A percentile compares a stretch with the other conserved stretches of the same genome.
Evolutionary conservation across 768 basidiomycete genomes (phyloP).

Genomic region (Pleurotus citrinopileatus): DNA sequence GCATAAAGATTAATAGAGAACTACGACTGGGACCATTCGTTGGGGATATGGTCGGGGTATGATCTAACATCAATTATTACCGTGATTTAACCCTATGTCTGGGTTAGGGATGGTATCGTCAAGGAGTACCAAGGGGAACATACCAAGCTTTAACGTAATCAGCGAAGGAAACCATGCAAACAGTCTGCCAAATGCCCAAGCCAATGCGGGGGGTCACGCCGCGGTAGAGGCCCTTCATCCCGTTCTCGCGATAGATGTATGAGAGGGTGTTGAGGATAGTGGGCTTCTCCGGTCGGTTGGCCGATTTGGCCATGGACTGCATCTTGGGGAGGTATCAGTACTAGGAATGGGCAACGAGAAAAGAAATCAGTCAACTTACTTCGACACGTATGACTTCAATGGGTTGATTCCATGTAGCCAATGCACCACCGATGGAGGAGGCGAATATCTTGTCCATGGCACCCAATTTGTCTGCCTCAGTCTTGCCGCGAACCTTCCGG

Average conservation of each 20-base stretch:
- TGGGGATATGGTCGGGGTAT: too few species aligned
- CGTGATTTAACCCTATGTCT: constrained; percentile 34
- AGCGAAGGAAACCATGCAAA: constrained; percentile 99
- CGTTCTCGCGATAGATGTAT: constrained; percentile 97
- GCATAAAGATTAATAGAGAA: constrained; percentile 1
- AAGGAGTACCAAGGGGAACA: constrained; percentile 15
- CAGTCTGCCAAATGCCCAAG: constrained; percentile 94
- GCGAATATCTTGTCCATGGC: constrained; percentile 86
- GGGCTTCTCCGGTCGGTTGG: constrained; percentile 86
- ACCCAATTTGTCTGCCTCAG: constrained; percentile 69
- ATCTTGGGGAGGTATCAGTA: constrained; percentile 54
- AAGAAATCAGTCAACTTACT: constrained; percentile 36
- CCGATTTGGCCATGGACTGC: constrained; percentile 95
- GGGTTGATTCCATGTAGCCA: constrained; percentile 99
- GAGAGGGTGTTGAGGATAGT: constrained; percentile 88
- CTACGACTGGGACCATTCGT: too few species aligned
- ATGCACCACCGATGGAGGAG: constrained; percentile 87
- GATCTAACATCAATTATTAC: constrained; percentile 15
- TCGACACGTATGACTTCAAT: constrained; percentile 98
- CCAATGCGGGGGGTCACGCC: constrained; percentile 97
- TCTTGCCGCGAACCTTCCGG: constrained; percentile 73
- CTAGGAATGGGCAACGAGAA: neutral
- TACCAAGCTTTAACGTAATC: constrained; percentile 92
- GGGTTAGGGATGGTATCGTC: constrained; percentile 13
- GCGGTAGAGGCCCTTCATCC: constrained; percentile 93